These are phyloP conservation scores for Nephelium lappaceum DNA, from an alignment of 345 rosid species.

Conservation along the genomic window DNA sequence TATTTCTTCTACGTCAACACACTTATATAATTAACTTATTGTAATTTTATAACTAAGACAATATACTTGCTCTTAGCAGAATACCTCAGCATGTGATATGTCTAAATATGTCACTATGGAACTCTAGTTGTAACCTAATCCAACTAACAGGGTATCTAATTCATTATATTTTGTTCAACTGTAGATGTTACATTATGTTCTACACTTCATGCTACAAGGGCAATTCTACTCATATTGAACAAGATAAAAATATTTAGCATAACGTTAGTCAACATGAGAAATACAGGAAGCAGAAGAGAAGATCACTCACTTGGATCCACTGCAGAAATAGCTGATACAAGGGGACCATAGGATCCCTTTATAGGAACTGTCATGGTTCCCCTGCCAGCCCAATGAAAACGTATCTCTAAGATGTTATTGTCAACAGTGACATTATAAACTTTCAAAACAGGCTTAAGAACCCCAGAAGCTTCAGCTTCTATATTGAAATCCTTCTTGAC, in stretches of 20 bases:
- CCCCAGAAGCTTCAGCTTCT: slow-evolving; percentile 45
- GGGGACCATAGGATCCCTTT: slow-evolving; percentile 61
- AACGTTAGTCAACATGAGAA: background rate
- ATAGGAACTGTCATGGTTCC: slow-evolving; percentile 56
- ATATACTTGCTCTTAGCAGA: background rate
- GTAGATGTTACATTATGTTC: background rate
- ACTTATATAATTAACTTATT: background rate
- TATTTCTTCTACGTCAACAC: background rate
- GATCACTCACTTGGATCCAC: slow-evolving; percentile 1
- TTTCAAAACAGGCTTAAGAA: slow-evolving; percentile 33
- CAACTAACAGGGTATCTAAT: background rate
- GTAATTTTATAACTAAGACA: background rate
- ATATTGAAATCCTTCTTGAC: slow-evolving; percentile 56
- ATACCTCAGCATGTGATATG: background rate
- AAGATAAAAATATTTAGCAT: background rate
- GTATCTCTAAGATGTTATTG: slow-evolving; percentile 49
- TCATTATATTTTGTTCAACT: background rate
- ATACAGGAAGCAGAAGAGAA: slow-evolving; percentile 11
- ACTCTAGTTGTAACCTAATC: background rate
- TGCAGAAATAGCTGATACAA: slow-evolving; percentile 66
- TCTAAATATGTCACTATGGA: background rate
- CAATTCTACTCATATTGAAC: background rate
- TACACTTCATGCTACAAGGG: background rate
- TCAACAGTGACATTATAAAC: slow-evolving; percentile 39
- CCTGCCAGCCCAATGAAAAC: slow-evolving; percentile 65